These are phyloP conservation scores for Urochloa ruziziensis DNA, from an alignment of 176 grass and related monocot genomes.

Conservation along the genomic window DNA sequence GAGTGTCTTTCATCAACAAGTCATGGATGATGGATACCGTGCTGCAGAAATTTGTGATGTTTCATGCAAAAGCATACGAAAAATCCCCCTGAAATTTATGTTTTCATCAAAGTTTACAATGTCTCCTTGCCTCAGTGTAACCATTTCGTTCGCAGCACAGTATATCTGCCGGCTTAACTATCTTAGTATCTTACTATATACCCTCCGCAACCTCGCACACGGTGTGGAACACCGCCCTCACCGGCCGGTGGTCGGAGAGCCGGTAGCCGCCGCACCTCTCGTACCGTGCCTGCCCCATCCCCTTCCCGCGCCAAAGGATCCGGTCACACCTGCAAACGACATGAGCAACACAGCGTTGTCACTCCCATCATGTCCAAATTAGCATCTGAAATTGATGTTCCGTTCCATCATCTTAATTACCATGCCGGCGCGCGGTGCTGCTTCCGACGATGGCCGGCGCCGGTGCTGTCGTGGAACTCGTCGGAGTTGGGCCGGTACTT, in stretches of 20 bases:
- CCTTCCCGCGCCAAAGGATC: slow-evolving; percentile 65
- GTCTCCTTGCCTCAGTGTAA: background rate
- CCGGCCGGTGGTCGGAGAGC: slow-evolving; percentile 74
- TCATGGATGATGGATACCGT: background rate
- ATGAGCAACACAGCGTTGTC: background rate
- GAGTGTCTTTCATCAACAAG: background rate
- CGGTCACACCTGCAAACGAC: slow-evolving; percentile 67
- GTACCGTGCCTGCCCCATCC: slow-evolving; percentile 58
- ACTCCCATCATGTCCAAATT: too few species aligned
- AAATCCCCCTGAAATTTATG: background rate
- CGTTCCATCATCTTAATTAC: slow-evolving; percentile 4
- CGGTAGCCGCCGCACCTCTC: slow-evolving; percentile 53
- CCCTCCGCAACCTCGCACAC: slow-evolving; percentile 28
- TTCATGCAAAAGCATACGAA: background rate
- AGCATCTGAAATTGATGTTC: too few species aligned
- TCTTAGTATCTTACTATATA: too few species aligned
- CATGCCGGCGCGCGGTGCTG: slow-evolving; percentile 65
- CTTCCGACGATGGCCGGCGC: background rate
- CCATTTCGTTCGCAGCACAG: background rate
- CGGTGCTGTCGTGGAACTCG: slow-evolving; percentile 30
- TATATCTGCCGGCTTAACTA: background rate
- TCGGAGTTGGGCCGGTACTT: slow-evolving; percentile 74
- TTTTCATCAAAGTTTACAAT: background rate
- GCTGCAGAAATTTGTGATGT: background rate
- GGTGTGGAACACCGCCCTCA: slow-evolving; percentile 52